These are phyloP conservation scores for Pseudonitzschia multiseries DNA, from an alignment of 108 stramenopile genomes.

Conservation along the genomic window DNA sequence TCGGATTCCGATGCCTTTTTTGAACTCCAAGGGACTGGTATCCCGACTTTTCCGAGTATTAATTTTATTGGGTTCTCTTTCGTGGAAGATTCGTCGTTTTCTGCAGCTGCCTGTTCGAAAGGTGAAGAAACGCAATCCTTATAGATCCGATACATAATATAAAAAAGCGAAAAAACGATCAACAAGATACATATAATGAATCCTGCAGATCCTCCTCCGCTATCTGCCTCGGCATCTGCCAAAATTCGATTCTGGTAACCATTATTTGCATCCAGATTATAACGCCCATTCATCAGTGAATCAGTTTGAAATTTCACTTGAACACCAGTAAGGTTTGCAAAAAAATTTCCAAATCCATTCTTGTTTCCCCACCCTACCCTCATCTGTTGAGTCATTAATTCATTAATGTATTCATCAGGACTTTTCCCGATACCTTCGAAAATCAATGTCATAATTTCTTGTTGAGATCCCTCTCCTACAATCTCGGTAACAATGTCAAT, in stretches of 20 bases:
- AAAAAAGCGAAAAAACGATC: slow-evolving; percentile 15
- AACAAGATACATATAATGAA: not conserved
- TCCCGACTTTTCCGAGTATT: not conserved
- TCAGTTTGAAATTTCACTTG: not conserved
- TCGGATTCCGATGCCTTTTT: not conserved
- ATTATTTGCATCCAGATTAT: not conserved
- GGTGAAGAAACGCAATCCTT: slow-evolving; percentile 25
- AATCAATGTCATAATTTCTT: slow-evolving; percentile 1
- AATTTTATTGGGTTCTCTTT: not conserved
- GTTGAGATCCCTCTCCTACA: not conserved
- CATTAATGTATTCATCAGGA: slow-evolving; percentile 14
- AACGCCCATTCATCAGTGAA: not conserved
- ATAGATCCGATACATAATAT: slow-evolving; percentile 20
- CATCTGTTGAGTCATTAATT: slow-evolving; percentile 2
- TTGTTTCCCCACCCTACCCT: slow-evolving; percentile 13
- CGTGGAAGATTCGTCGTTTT: not conserved
- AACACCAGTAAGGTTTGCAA: slow-evolving; percentile 7
- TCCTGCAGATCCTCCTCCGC: not conserved
- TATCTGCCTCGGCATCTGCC: not conserved
- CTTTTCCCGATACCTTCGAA: slow-evolving; percentile 12
- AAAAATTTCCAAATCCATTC: not conserved
- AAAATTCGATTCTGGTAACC: not conserved
- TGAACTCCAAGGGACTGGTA: not conserved
- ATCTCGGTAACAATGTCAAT: slow-evolving; percentile 16
- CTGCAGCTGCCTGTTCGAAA: not conserved